Conservation (phyloP, 2,329 filamentous ascomycete genomes). For the Scleromitrula shiraiana region DNA sequence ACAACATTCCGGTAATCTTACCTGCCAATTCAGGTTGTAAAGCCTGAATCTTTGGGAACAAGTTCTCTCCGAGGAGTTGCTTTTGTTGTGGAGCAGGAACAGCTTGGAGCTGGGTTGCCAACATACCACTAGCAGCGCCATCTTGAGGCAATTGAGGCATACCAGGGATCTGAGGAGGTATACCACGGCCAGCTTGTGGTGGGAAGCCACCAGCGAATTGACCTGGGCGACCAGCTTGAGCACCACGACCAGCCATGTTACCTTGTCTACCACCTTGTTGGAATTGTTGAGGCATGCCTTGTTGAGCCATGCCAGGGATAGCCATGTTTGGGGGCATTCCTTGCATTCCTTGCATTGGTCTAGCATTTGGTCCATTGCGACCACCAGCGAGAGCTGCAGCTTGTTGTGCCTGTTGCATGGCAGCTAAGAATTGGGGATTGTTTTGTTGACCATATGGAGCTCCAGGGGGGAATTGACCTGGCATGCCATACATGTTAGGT, state of each 20-base stretch:
- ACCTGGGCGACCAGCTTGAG: slow-evolving; percentile 31
- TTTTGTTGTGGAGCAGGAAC: slow-evolving; percentile 73
- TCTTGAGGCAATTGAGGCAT: slow-evolving; percentile 28
- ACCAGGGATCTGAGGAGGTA: slow-evolving; percentile 26
- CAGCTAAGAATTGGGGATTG: slow-evolving; percentile 65
- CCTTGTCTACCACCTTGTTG: slow-evolving; percentile 43
- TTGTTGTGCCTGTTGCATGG: slow-evolving; percentile 71
- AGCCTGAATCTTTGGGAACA: slow-evolving; percentile 96
- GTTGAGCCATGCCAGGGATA: slow-evolving; percentile 42
- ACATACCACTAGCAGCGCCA: slow-evolving; percentile 29
- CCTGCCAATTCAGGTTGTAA: slow-evolving; percentile 93
- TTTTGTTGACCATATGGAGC: slow-evolving; percentile 72
- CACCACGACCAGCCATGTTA: slow-evolving; percentile 31
- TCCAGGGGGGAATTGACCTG: slow-evolving; percentile 70
- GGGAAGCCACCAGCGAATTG: slow-evolving; percentile 31
- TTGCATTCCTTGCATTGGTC: slow-evolving; percentile 56
- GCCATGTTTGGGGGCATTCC: slow-evolving; percentile 67
- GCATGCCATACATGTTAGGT: slow-evolving; percentile 76
- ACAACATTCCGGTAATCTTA: slow-evolving; percentile 99
- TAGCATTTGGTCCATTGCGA: slow-evolving; percentile 37
- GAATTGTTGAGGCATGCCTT: slow-evolving; percentile 47
- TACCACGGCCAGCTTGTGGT: slow-evolving; percentile 31
- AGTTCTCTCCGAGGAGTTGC: slow-evolving; percentile 94
- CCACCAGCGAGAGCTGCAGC: slow-evolving; percentile 42
- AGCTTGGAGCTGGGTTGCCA: slow-evolving; percentile 50